phyloP scores from a whole-genome alignment of 1,284 basidiomycete genomes.

The Cryptococcus sp. region DNA sequence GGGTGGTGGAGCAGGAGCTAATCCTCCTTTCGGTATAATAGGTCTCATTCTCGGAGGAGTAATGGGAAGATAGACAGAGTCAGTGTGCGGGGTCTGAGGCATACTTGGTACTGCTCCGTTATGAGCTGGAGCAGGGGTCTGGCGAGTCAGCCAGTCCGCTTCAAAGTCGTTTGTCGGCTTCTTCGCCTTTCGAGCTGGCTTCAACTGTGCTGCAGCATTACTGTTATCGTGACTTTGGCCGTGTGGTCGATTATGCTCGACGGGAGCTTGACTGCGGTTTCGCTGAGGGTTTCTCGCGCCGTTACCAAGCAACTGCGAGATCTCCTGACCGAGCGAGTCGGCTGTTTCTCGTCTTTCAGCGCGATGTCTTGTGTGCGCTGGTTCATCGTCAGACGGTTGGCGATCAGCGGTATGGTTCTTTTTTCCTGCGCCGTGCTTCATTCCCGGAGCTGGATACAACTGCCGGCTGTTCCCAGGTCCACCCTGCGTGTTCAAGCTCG shows the following conservation, averaged over 20 bases:
- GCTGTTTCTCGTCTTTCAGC: background rate
- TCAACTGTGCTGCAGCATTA: background rate
- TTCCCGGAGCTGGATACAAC: no score
- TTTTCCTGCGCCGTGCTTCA: no score
- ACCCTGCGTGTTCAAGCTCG: no score
- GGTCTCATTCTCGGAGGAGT: constrained; percentile 31
- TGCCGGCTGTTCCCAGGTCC: no score
- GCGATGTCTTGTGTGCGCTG: background rate
- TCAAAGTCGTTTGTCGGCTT: background rate
- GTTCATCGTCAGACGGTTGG: background rate
- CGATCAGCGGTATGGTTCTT: background rate
- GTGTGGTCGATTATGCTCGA: background rate
- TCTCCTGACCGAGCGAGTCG: constrained; percentile 16
- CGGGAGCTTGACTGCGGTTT: background rate
- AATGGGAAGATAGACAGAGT: constrained; percentile 23
- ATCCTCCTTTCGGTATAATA: constrained; percentile 17
- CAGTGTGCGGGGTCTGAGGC: constrained; percentile 13
- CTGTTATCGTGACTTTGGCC: background rate
- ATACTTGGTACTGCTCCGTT: background rate
- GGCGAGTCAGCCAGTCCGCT: background rate
- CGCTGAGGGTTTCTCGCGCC: background rate
- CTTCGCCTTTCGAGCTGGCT: background rate
- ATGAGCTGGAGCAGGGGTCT: background rate
- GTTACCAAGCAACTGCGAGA: constrained; percentile 15
- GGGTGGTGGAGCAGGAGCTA: constrained; percentile 4